Percentiles rank a stretch among this genome's conserved stretches.
Evolutionary conservation across 495 filamentous ascomycete genomes (phyloP).

Genomic region (Mytilinidion resinicola): DNA sequence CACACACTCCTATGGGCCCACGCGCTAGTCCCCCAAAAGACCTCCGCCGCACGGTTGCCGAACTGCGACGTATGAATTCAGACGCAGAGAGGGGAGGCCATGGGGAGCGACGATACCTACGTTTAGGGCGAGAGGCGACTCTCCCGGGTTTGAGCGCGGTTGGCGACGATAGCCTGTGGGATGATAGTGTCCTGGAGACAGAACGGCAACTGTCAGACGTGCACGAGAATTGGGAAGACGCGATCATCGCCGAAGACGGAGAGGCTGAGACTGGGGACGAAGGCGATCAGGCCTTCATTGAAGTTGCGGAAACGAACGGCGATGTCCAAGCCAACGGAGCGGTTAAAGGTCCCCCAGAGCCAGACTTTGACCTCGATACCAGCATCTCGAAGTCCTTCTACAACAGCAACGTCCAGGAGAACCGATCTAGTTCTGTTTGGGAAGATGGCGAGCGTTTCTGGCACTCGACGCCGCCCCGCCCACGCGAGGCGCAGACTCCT

Average conservation of each 20-base stretch:
- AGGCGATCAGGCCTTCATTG: not conserved
- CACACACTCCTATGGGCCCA: slow-evolving; percentile 17
- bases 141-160: slow-evolving; percentile 6
- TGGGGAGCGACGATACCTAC: slow-evolving; percentile 26
- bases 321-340: not conserved
- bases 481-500: not conserved
- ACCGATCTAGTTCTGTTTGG: slow-evolving; percentile 8
- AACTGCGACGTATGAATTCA: slow-evolving; percentile 34
- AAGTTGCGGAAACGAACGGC: no score
- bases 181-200: slow-evolving; percentile 1
- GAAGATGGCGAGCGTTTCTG: slow-evolving; percentile 26
- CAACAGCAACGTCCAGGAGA: no score
- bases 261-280: not conserved
- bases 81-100: slow-evolving; percentile 24
- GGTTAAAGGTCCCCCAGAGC: not conserved
- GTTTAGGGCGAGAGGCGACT: slow-evolving; percentile 31
- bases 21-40: slow-evolving; percentile 23
- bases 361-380: slow-evolving; percentile 5
- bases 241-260: slow-evolving; percentile 8
- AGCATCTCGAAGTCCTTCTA: slow-evolving; percentile 1
- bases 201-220: slow-evolving; percentile 4
- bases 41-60: slow-evolving; percentile 26
- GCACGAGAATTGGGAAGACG: slow-evolving; percentile 17
- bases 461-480: slow-evolving; percentile 13
- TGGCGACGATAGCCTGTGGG: slow-evolving; percentile 21